These are phyloP conservation scores for Berberis thunbergii DNA, from an alignment of 164 flowering plant genomes.

Conservation along the genomic window DNA sequence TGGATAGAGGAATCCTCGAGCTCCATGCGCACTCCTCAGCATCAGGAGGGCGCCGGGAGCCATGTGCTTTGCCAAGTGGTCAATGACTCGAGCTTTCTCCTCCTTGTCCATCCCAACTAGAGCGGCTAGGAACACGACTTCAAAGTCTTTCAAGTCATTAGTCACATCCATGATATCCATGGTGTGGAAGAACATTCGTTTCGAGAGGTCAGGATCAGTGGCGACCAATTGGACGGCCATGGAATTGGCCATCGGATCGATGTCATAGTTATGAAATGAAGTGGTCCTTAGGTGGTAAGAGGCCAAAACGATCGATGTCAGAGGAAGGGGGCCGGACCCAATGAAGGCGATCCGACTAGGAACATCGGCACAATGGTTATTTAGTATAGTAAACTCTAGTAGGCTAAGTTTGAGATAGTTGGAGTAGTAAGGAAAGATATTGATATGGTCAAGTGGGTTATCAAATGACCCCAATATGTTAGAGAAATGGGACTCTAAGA, in stretches of 20 bases:
- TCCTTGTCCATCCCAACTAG: conserved; percentile 80
- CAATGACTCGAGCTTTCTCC: conserved; percentile 46
- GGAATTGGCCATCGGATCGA: conserved; percentile 66
- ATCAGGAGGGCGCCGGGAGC: conserved; percentile 66
- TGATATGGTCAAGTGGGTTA: conserved; percentile 59
- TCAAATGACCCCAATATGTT: conserved; percentile 39
- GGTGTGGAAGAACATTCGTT: conserved; percentile 70
- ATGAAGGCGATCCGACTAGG: conserved; percentile 68
- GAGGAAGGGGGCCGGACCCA: conserved; percentile 94
- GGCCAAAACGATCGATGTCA: conserved; percentile 80
- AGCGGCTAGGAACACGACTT: conserved; percentile 82
- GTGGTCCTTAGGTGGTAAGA: conserved; percentile 43
- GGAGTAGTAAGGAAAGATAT: conserved; percentile 66
- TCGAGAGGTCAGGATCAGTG: conserved; percentile 53
- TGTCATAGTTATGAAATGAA: conserved; percentile 75
- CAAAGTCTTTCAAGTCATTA: conserved; percentile 37
- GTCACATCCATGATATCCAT: conserved; percentile 49
- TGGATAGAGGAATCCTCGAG: conserved; percentile 84
- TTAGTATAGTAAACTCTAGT: conserved; percentile 51
- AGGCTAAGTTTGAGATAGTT: conserved; percentile 73
- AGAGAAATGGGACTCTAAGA: conserved; percentile 70
- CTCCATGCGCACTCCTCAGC: conserved; percentile 93
- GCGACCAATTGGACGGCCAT: conserved; percentile 41
- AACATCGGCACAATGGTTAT: conserved; percentile 25
- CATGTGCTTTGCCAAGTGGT: conserved; percentile 70